A percentile compares a stretch with the other conserved stretches of the same genome.
Evolutionary conservation across 345 rosid genomes (phyloP).

Genomic region (Ailanthus altissimus): DNA sequence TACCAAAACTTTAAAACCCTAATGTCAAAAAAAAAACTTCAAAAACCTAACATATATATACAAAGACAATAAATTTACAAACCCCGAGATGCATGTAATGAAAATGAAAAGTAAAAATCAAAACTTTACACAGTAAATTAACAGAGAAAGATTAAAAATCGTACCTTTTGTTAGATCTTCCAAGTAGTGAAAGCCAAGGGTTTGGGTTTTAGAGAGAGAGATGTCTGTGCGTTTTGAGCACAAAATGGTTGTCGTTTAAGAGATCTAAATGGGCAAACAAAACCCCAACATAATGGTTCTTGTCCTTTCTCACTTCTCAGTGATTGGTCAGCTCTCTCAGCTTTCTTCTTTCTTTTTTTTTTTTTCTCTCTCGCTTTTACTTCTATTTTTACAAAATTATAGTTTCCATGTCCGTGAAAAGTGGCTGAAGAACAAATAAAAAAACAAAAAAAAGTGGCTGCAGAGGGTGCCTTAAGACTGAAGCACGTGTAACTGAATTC

Average conservation of each 20-base stretch:
- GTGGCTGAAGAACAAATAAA: not conserved
- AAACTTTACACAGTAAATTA: not conserved
- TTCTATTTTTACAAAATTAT: not conserved
- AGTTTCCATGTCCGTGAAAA: not conserved
- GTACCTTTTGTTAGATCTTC: slow-evolving; percentile 44
- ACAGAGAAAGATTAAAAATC: slow-evolving; percentile 5
- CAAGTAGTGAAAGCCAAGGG: slow-evolving; percentile 12
- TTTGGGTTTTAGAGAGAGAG: slow-evolving; percentile 30
- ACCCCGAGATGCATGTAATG: not conserved
- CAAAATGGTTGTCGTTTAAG: not conserved
- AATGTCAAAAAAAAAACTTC: too few relatives aligned
- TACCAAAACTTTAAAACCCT: not conserved
- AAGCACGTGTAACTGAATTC: not conserved
- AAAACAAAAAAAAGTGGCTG: too few relatives aligned
- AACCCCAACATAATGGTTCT: slow-evolving; percentile 17
- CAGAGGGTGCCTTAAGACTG: not conserved
- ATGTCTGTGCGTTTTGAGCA: slow-evolving; percentile 18
- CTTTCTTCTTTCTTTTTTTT: not conserved
- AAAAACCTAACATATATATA: not conserved
- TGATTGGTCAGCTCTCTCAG: slow-evolving; percentile 22
- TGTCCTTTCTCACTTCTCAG: slow-evolving; percentile 31
- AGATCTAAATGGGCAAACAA: slow-evolving; percentile 4
- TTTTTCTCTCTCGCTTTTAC: not conserved
- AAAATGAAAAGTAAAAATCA: not conserved
- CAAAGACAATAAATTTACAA: not conserved